Base-by-base conservation (phyloP, 306 rosid genomes). In the Medicago truncatula region DNA sequence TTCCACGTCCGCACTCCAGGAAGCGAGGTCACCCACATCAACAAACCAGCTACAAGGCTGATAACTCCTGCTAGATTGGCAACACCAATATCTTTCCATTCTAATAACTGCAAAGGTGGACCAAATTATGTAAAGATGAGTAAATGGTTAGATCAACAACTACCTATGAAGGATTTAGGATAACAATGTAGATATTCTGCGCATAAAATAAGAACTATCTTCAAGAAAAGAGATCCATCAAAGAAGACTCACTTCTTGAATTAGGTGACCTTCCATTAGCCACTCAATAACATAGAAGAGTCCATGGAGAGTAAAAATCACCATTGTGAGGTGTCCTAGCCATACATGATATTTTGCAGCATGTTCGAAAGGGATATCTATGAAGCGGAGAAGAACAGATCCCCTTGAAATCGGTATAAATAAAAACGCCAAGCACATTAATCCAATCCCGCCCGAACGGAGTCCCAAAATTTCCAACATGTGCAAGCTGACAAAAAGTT, bases 241-340 rank as follows among this genome's bases (percentile, higher is more conserved):
- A 49, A 77, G 61, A 80, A 54, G 70, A 83, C 91, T 88, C 77
- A 92, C 98, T 83, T 90, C 65, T 46, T 71, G 44, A 17, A 65
- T 9, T 20, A 86, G 87, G 7, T 71, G 80, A n/a, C 97, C 97
- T 4, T 89, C 82, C 59, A 94, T 85, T 20, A 74, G 13, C 98
- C 98, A 94, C 44, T 74, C 85, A 47, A 84, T 52, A 14, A 83
- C 66, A 73, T 81, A 92, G 36, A 84, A 76, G 18, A 92, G 87
- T 49, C 97, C 96, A n/a, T 94, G 98, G 85, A 90, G 80, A 50
- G 96, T 90, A 71, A 94, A 94, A 41, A 94, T 28, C 74, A 76
- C 78, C 98, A 94, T 94, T n/a, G 97, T 92, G 54, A 94, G 95
- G 81, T 94, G 98, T 75, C 98, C 98, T 70, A 92, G 84, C 98